phyloP scores from a whole-genome alignment of 2,329 filamentous ascomycete genomes.

The Periconia sp. region DNA sequence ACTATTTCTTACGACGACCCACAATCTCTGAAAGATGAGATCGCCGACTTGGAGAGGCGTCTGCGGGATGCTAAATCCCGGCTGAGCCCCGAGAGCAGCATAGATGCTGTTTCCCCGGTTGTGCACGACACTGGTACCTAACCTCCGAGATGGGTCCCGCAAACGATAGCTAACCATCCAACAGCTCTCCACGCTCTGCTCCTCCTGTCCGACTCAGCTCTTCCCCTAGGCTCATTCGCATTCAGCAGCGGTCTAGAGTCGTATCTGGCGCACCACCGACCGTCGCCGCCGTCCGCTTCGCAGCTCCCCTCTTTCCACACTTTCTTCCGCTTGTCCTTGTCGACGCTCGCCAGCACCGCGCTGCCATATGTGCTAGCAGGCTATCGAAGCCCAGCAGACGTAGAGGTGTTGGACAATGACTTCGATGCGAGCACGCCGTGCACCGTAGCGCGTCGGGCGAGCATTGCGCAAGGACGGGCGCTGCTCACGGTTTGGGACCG shows the following conservation, averaged over 20 bases:
- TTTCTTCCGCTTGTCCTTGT: conserved; percentile 74
- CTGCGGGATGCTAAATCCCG: conserved; percentile 55
- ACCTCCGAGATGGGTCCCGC: too few species aligned
- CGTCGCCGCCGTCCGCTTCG: conserved; percentile 34
- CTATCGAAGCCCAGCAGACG: conserved; percentile 59
- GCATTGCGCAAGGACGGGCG: conserved; percentile 76
- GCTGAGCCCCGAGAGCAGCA: conserved; percentile 45
- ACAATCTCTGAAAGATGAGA: conserved; percentile 56
- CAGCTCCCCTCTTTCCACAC: conserved; percentile 59
- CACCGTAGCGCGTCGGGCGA: conserved; percentile 78
- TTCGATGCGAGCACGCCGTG: conserved; percentile 79
- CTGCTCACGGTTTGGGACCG: conserved; percentile 78
- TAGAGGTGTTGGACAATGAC: conserved; percentile 71
- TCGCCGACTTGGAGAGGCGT: conserved; percentile 62
- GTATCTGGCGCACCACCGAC: conserved; percentile 72
- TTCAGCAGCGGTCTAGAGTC: conserved; percentile 85
- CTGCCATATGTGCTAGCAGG: conserved; percentile 77
- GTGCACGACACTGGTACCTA: too few species aligned
- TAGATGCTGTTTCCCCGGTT: too few species aligned
- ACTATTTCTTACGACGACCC: conserved; percentile 25
- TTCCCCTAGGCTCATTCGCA: conserved; percentile 85
- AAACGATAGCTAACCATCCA: conserved; percentile 3
- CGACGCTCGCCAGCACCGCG: conserved; percentile 72
- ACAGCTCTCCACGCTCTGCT: conserved; percentile 70
- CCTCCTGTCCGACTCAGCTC: conserved; percentile 79